A percentile compares a stretch with the other conserved stretches of the same genome.
Conservation (phyloP, 2,329 filamentous ascomycete species). For the Cadophora sp. region DNA sequence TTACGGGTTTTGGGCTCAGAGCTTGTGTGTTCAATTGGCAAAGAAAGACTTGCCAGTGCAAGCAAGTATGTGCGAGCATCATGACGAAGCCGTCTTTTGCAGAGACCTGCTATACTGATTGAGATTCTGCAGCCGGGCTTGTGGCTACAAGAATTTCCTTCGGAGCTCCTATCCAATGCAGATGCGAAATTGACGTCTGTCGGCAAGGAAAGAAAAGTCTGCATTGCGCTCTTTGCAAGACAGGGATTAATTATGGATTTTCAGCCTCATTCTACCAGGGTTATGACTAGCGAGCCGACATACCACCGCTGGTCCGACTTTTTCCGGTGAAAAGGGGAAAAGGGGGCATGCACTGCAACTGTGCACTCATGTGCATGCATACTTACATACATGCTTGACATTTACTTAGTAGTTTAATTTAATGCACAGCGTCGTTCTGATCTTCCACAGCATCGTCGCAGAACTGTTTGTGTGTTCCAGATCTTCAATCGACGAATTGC, state of each 20-base stretch:
- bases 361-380: no score
- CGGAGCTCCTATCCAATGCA: background rate
- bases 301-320: constrained; percentile 7
- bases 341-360: no score
- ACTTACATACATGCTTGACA: no score
- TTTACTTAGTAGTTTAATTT: no score
- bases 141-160: background rate
- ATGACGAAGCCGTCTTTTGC: background rate
- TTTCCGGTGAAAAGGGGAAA: constrained; percentile 6
- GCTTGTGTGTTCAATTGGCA: background rate
- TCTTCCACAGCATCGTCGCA: no score
- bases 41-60: background rate
- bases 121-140: background rate
- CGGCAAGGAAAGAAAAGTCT: background rate
- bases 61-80: background rate
- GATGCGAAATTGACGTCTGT: background rate
- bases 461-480: no score
- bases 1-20: background rate
- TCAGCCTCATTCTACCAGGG: constrained; percentile 22
- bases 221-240: constrained; percentile 14
- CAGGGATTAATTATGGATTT: constrained; percentile 29
- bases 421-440: background rate
- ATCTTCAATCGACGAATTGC: no score
- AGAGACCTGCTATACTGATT: background rate
- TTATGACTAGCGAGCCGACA: constrained; percentile 13